Percentiles rank a stretch among this genome's conserved stretches.
Conservation (phyloP, 305 asterid genomes). For the Caryopteris hybrid region DNA sequence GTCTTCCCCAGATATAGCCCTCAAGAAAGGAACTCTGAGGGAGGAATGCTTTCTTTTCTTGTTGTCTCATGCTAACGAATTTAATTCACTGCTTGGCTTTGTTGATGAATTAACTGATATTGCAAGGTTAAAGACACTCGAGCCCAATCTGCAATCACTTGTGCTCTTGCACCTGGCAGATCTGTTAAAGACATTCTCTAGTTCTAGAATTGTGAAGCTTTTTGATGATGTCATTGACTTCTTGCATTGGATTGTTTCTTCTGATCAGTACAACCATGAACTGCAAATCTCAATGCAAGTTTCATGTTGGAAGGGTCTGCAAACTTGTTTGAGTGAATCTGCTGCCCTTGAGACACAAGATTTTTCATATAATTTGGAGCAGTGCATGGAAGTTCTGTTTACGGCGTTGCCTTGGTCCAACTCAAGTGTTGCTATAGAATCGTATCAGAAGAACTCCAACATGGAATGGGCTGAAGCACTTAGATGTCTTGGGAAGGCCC, state of each 20-base stretch:
- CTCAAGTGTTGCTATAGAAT: slow-evolving; percentile 28
- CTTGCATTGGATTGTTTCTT: slow-evolving; percentile 43
- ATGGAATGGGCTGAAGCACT: slow-evolving; percentile 85
- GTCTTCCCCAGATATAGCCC: slow-evolving; percentile 29
- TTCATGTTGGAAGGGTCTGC: slow-evolving; percentile 94
- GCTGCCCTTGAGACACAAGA: slow-evolving; percentile 44
- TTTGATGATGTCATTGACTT: slow-evolving; percentile 67
- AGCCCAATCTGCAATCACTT: slow-evolving; percentile 66
- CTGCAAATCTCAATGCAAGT: slow-evolving; percentile 51
- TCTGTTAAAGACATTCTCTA: slow-evolving; percentile 66
- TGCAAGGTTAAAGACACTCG: slow-evolving; percentile 76
- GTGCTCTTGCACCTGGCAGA: slow-evolving; percentile 66
- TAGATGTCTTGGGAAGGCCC: slow-evolving; percentile 77
- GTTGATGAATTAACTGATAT: slow-evolving; percentile 77
- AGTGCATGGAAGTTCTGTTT: slow-evolving; percentile 74
- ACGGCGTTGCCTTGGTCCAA: slow-evolving; percentile 46
- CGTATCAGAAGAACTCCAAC: slow-evolving; percentile 23
- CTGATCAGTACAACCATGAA: slow-evolving; percentile 42
- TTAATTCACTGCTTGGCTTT: slow-evolving; percentile 69
- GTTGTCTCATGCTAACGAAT: slow-evolving; percentile 64
- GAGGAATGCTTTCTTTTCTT: slow-evolving; percentile 81
- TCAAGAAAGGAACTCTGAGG: slow-evolving; percentile 57
- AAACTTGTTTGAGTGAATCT: slow-evolving; percentile 52
- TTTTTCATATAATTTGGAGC: slow-evolving; percentile 49
- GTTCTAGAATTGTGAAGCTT: slow-evolving; percentile 63